Conservation (phyloP, 2,329 filamentous ascomycete species). For the Fusarium vanettenii region DNA sequence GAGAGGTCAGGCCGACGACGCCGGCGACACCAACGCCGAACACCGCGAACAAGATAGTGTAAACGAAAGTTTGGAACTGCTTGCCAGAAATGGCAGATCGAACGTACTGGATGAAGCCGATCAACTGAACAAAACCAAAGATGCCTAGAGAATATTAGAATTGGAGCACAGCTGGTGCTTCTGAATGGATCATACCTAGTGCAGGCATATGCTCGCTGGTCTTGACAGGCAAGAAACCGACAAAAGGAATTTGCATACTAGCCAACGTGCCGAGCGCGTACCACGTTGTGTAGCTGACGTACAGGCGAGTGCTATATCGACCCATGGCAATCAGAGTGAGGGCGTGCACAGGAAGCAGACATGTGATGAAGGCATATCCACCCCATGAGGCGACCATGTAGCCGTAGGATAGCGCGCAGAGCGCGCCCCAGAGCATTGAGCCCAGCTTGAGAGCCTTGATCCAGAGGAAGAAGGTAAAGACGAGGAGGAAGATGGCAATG, state of each 20-base stretch:
- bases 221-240: constrained; percentile 94
- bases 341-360: constrained; percentile 91
- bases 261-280: constrained; percentile 95
- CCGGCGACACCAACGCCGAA: constrained; percentile 79
- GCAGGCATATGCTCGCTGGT: constrained; percentile 99
- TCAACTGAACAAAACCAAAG: constrained; percentile 93
- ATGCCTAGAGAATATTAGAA: constrained; percentile 69
- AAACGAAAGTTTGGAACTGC: constrained; percentile 93
- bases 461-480: constrained; percentile 99
- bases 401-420: constrained; percentile 96
- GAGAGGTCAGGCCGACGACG: constrained; percentile 87
- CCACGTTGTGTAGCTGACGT: constrained; percentile 98
- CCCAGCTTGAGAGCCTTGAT: constrained; percentile 98
- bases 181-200: constrained; percentile 67
- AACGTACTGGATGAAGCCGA: constrained; percentile 92
- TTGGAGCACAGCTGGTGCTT: not conserved
- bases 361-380: constrained; percentile 99
- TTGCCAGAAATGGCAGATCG: constrained; percentile 88
- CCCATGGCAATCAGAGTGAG: constrained; percentile 98
- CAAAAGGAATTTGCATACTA: constrained; percentile 99
- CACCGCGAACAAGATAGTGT: constrained; percentile 77
- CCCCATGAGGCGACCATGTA: constrained; percentile 99
- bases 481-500: constrained; percentile 97
- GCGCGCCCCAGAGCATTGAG: constrained; percentile 94
- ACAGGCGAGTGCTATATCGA: constrained; percentile 90